phyloP scores from a whole-genome alignment of 305 asterid species.

The Fraxinus angustifolia region DNA sequence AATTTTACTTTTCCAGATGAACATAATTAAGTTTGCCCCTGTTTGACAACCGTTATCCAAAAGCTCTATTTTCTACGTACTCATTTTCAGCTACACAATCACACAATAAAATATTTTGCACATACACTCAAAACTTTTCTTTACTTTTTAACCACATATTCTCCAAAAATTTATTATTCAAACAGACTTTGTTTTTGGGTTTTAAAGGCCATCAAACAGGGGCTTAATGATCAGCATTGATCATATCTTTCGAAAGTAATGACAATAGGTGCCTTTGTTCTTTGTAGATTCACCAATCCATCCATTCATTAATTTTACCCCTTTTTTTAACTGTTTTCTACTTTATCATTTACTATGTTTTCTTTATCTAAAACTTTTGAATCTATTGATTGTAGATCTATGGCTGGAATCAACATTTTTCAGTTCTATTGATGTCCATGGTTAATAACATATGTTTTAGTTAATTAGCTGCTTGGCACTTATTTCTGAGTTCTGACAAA shows the following conservation, averaged over 20 bases:
- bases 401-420: not conserved
- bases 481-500: not conserved
- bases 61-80: no score
- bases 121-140: no score
- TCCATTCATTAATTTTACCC: not conserved
- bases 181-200: not conserved
- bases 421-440: not conserved
- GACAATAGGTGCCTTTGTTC: not conserved
- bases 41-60: no score
- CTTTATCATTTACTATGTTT: not conserved
- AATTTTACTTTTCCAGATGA: conserved; percentile 1
- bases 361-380: conserved; percentile 11
- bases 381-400: conserved; percentile 1
- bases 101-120: no score
- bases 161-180: not conserved
- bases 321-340: not conserved
- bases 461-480: not conserved
- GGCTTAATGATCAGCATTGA: not conserved
- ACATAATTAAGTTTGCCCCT: not conserved
- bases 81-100: no score
- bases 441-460: not conserved
- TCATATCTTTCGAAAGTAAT: not conserved
- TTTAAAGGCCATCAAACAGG: no score
- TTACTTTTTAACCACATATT: not conserved
- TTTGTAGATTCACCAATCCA: conserved; percentile 10